These are phyloP conservation scores for Spathaspora hagerdaliae DNA, from an alignment of 805 yeast genomes.

Conservation along the genomic window DNA sequence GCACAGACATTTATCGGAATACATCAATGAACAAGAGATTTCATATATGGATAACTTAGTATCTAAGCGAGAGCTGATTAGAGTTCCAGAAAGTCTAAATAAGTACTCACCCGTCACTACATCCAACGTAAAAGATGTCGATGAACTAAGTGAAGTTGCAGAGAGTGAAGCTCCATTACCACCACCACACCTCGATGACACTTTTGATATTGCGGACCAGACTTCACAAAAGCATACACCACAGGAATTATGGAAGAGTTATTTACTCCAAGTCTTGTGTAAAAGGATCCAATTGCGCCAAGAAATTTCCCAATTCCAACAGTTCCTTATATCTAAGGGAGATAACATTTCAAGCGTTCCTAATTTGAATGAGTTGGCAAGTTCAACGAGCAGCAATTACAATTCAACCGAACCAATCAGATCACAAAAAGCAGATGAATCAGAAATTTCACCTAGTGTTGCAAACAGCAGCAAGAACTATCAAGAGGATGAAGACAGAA, in stretches of 20 bases:
- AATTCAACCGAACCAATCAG: neutral
- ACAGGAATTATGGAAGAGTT: constrained; percentile 27
- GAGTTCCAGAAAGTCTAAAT: neutral
- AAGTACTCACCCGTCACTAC: neutral
- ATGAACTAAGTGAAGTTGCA: constrained; percentile 1
- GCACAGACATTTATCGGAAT: constrained; percentile 19
- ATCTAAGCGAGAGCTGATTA: neutral
- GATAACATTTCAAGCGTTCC: neutral
- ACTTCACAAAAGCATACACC: neutral
- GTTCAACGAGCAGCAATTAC: neutral
- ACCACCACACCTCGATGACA: constrained; percentile 19
- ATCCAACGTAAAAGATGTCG: neutral
- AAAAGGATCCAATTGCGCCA: constrained; percentile 38
- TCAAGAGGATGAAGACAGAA: neutral
- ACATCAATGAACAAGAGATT: constrained; percentile 23
- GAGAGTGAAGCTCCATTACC: constrained; percentile 9
- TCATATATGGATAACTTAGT: constrained; percentile 5
- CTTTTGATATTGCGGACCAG: neutral
- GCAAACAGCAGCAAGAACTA: neutral
- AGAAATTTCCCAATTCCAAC: constrained; percentile 35
- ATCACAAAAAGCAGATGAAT: constrained; percentile 1
- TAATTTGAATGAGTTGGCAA: neutral
- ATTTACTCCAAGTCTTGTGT: constrained; percentile 30
- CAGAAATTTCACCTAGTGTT: neutral
- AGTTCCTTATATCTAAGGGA: constrained; percentile 8